Percentiles rank a stretch among this genome's conserved stretches.
phyloP scores from a whole-genome alignment of 768 basidiomycete species.

The Mycena haematopus region DNA sequence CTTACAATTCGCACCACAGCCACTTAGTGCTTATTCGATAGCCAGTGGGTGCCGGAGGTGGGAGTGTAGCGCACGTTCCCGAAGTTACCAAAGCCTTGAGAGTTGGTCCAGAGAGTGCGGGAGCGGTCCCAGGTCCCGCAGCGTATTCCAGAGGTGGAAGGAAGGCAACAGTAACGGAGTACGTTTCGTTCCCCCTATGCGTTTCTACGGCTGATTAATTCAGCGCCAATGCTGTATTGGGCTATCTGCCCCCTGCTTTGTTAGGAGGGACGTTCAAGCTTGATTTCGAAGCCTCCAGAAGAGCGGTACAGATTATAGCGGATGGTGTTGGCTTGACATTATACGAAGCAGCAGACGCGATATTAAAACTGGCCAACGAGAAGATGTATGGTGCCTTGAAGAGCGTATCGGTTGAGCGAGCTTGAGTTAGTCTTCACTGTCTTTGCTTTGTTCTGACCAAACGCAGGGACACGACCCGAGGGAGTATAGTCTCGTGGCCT shows the following conservation, averaged over 20 bases:
- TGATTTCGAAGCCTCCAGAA: constrained; percentile 33
- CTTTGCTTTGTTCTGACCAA: neutral
- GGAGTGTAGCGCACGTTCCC: constrained; percentile 26
- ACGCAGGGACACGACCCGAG: constrained; percentile 38
- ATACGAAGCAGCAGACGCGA: constrained; percentile 38
- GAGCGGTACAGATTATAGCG: constrained; percentile 33
- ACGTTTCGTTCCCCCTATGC: neutral
- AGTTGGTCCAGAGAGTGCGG: constrained; percentile 39
- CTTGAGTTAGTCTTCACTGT: neutral
- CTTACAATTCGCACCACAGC: neutral
- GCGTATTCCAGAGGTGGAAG: constrained; percentile 39
- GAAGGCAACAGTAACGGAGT: constrained; percentile 38
- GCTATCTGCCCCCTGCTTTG: constrained; percentile 37
- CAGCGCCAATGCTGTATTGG: constrained; percentile 37
- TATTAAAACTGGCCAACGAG: constrained; percentile 36
- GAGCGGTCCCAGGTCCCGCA: constrained; percentile 40
- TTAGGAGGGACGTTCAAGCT: constrained; percentile 38
- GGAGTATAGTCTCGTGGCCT: constrained; percentile 37
- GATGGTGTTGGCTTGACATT: constrained; percentile 34
- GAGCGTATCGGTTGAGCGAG: constrained; percentile 37
- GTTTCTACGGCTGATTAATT: neutral
- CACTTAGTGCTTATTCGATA: neutral
- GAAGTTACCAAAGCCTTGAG: constrained; percentile 37
- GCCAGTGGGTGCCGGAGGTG: constrained; percentile 27
- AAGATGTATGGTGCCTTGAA: constrained; percentile 40